Evolutionary conservation across 2,329 filamentous ascomycete species (phyloP), one percentile per base, ranked within the genome.

Genomic region (Penicillium sp.): DNA sequence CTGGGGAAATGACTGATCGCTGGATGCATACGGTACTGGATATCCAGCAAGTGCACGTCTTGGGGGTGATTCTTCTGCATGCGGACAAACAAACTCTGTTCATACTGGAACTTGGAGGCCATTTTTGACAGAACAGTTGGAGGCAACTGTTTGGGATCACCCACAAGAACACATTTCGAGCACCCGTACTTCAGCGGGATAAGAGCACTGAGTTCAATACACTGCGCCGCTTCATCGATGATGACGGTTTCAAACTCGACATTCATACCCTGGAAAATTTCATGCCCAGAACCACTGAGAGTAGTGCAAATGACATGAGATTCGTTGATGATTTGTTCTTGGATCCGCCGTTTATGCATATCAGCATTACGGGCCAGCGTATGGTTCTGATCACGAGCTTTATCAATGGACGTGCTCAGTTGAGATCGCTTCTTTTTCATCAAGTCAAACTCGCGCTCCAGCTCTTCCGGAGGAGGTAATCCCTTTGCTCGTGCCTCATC

Each of bases 211-310:
- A 99, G 83, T 78, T 99, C 94, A 60, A 99, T 96, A 74, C 93
- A 99, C 81, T 99, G 94, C 17, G 94, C 94, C 4, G 94, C 94
- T 78, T 99, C 94, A 68, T 99, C 94, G 62, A 99, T 97, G 66
- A 99, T 90, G 64, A 99, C 94, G 0, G 94, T 97, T 76, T 99
- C 94, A 66, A 99, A 99, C 74, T 99, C 94, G 51, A 99, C 91
- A 67, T 90, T 93, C 55, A 99, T 78, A 66, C 89, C 89, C 75
- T 93, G 91, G 78, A 99, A 96, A 87, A 97, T 96, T 65, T 99
- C 94, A 70, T 99, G 96, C 4, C 94, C 94, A 74, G 89, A 93
- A 68, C 93, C 94, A 73, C 93, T 97, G 49, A 99, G 86, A 0
- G 94, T 99, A 42, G 93, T 90, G 75, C 94, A 99, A 31, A 99